Percentiles rank a stretch among this genome's conserved stretches.
phyloP scores from a whole-genome alignment of 139 green algal species.

The Volvox reticuliferus region DNA sequence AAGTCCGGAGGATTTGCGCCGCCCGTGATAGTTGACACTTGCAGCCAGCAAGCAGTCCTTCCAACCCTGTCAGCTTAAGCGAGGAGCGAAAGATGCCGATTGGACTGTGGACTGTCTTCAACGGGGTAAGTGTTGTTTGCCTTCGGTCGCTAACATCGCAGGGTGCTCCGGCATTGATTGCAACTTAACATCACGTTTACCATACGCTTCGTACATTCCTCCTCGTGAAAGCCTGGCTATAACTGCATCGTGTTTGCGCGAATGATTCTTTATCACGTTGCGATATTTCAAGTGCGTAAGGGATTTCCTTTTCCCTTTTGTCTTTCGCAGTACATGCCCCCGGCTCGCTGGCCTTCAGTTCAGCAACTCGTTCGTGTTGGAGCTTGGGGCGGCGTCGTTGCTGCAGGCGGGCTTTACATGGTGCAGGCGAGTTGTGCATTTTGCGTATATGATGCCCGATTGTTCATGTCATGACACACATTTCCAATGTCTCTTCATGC shows the following conservation, averaged over 20 bases:
- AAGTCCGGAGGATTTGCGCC: too few relatives aligned
- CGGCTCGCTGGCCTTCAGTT: slow-evolving; percentile 5
- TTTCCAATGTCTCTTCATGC: not conserved
- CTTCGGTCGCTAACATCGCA: not conserved
- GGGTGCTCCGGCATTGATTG: slow-evolving; percentile 1
- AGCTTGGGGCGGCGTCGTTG: slow-evolving; percentile 33
- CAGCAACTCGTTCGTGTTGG: slow-evolving; percentile 1
- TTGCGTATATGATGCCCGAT: not conserved
- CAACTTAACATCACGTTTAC: not conserved
- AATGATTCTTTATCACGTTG: too few relatives aligned
- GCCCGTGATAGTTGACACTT: not conserved
- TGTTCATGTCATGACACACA: not conserved
- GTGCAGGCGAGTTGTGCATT: slow-evolving; percentile 9
- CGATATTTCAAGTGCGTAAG: too few relatives aligned
- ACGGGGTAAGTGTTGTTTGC: slow-evolving; percentile 18
- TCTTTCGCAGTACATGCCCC: slow-evolving; percentile 24
- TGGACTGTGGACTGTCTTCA: slow-evolving; percentile 36
- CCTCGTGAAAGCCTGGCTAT: too few relatives aligned
- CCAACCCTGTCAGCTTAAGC: not conserved
- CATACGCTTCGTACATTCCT: too few relatives aligned
- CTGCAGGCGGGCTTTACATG: slow-evolving; percentile 9
- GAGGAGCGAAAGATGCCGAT: slow-evolving; percentile 27
- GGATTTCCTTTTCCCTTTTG: not conserved
- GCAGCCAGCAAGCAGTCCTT: not conserved
- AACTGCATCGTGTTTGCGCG: too few relatives aligned